A percentile compares a stretch with the other conserved stretches of the same genome.
Conservation (phyloP, 768 basidiomycete species). For the Ramaria rubella region DNA sequence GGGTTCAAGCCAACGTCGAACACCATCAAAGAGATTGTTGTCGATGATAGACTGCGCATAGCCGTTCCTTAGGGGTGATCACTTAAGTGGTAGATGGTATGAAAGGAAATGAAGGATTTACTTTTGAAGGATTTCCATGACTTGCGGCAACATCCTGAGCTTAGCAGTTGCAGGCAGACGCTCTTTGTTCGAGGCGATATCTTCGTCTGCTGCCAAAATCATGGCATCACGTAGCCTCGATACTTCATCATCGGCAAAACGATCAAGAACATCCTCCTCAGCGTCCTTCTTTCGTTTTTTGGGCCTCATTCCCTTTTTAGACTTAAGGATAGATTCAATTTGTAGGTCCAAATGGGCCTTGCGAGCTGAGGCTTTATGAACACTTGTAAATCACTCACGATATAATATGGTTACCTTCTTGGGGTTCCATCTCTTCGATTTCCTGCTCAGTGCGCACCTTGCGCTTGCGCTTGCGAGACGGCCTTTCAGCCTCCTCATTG, state of each 20-base stretch:
- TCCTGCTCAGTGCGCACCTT: conserved; percentile 55
- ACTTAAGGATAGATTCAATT: conserved; percentile 82
- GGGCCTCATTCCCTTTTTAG: conserved; percentile 59
- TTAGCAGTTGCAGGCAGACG: conserved; percentile 82
- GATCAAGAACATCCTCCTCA: conserved; percentile 76
- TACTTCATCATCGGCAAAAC: conserved; percentile 86
- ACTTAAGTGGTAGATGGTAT: conserved; percentile 11
- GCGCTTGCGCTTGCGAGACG: conserved; percentile 48
- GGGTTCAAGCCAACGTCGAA: conserved; percentile 89
- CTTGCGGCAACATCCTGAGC: conserved; percentile 77
- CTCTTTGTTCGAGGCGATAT: conserved; percentile 70
- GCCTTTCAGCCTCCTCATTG: conserved; percentile 33
- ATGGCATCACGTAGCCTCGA: conserved; percentile 83
- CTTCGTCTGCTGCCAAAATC: conserved; percentile 79
- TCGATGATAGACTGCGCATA: conserved; percentile 91
- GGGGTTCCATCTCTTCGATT: conserved; percentile 61
- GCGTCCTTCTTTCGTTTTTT: conserved; percentile 66
- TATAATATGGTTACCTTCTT: conserved; percentile 50
- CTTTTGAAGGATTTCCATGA: conserved; percentile 92
- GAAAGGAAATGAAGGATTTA: conserved; percentile 32
- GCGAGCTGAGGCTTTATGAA: conserved; percentile 42
- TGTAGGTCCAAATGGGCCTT: conserved; percentile 75
- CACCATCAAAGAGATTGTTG: conserved; percentile 88
- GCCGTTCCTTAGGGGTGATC: conserved; percentile 48
- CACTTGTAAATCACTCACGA: conserved; percentile 9